A percentile compares a stretch with the other conserved stretches of the same genome.
Conservation (phyloP, 352 stramenopile species). For the Phytophthora pseudosyringae region DNA sequence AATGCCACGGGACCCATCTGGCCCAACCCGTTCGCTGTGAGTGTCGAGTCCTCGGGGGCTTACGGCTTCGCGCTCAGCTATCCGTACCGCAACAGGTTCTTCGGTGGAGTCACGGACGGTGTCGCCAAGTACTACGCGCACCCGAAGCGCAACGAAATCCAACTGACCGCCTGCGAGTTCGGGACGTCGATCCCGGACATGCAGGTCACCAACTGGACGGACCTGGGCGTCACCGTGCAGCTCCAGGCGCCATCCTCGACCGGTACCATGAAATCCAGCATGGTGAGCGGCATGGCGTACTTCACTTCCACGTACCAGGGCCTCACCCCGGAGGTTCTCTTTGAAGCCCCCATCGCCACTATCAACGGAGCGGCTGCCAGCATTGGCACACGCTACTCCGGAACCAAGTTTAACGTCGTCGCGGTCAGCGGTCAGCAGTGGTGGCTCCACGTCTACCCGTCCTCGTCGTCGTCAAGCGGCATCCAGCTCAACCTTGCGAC, state of each 20-base stretch:
- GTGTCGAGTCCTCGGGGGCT: conserved; percentile 43
- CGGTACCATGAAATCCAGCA: conserved; percentile 45
- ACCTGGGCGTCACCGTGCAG: conserved; percentile 65
- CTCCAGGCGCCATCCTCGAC: conserved; percentile 40
- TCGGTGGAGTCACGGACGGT: conserved; percentile 45
- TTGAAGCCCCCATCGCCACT: conserved; percentile 57
- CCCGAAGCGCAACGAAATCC: conserved; percentile 63
- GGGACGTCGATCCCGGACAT: conserved; percentile 43
- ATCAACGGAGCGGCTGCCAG: conserved; percentile 52
- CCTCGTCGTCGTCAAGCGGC: conserved; percentile 17
- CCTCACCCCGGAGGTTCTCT: conserved; percentile 57
- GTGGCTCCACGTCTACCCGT: conserved; percentile 57
- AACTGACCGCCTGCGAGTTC: conserved; percentile 69
- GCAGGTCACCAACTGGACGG: conserved; percentile 65
- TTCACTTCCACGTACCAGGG: conserved; percentile 61
- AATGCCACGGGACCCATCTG: conserved; percentile 68
- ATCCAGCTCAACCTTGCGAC: conserved; percentile 51
- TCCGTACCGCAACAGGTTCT: conserved; percentile 74
- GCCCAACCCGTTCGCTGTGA: conserved; percentile 73
- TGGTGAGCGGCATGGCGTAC: conserved; percentile 81
- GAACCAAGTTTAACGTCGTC: conserved; percentile 55
- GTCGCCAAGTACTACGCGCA: conserved; percentile 67
- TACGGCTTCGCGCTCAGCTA: conserved; percentile 69
- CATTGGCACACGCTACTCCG: conserved; percentile 37
- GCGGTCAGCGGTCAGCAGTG: conserved; percentile 64